Conservation (phyloP, 305 asterid species). For the Euphrasia arctica region DNA sequence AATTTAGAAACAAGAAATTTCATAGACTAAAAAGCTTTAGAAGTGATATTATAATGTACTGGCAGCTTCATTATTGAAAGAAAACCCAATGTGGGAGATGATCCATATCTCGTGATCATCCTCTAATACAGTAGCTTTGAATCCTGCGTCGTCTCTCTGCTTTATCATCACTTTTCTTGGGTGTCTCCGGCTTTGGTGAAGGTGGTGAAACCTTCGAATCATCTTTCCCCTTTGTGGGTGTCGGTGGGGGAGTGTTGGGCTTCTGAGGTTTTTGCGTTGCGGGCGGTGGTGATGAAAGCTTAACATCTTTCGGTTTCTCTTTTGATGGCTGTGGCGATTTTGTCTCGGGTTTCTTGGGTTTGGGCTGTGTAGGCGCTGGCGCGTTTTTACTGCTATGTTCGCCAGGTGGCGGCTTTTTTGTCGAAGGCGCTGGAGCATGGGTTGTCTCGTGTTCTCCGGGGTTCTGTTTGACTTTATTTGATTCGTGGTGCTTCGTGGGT, state of each 20-base stretch:
- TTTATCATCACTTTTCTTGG: not conserved
- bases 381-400: not conserved
- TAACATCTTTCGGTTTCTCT: not conserved
- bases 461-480: not conserved
- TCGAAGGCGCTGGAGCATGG: too few relatives aligned
- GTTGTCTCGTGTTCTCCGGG: not conserved
- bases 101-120: too few relatives aligned
- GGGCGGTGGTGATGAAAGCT: not conserved
- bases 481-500: too few relatives aligned
- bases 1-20: too few relatives aligned
- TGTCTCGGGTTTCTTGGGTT: not conserved
- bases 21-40: too few relatives aligned
- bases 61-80: too few relatives aligned
- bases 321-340: not conserved
- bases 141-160: too few relatives aligned
- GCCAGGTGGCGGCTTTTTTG: not conserved
- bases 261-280: not conserved
- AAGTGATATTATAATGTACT: too few relatives aligned
- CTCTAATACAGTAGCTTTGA: too few relatives aligned
- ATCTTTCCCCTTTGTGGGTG: not conserved
- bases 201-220: too few relatives aligned
- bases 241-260: not conserved
- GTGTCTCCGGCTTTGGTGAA: not conserved
- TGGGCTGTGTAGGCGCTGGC: not conserved
- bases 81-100: too few relatives aligned